phyloP scores from a whole-genome alignment of 1,139 yeast species.

The Blastobotrys petasosporus region DNA sequence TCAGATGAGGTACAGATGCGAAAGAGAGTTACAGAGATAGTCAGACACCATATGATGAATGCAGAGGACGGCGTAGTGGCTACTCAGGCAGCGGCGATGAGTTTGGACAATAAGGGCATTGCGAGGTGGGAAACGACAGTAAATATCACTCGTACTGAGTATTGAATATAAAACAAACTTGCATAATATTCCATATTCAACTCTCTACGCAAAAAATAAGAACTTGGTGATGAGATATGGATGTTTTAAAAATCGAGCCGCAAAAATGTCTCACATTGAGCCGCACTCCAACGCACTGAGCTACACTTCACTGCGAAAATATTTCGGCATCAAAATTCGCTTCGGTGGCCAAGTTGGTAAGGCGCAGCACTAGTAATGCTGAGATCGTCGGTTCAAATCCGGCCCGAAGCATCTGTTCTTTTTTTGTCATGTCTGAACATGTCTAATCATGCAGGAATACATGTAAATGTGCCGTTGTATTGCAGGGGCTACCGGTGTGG shows the following conservation, averaged over 20 bases:
- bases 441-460: too few species aligned
- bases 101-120: constrained; percentile 7
- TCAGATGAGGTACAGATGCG: constrained; percentile 34
- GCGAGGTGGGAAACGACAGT: constrained; percentile 38
- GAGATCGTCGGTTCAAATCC: constrained; percentile 82
- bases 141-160: constrained; percentile 29
- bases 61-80: constrained; percentile 6
- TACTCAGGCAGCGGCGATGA: constrained; percentile 1
- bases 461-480: too few species aligned
- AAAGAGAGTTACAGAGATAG: constrained; percentile 27
- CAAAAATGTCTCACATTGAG: too few species aligned
- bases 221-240: too few species aligned
- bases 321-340: constrained; percentile 22
- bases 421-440: too few species aligned
- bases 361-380: constrained; percentile 86
- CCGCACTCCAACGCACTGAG: too few species aligned
- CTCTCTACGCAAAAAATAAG: neutral
- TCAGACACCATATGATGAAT: constrained; percentile 24
- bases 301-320: too few species aligned
- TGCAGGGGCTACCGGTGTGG: too few species aligned
- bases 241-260: too few species aligned
- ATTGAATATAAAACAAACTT: too few species aligned
- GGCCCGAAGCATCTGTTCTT: constrained; percentile 53
- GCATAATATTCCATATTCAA: constrained; percentile 6
- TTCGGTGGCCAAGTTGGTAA: constrained; percentile 78